Base-by-base conservation (phyloP, 495 filamentous ascomycete species). In the Tirmania nivea region DNA sequence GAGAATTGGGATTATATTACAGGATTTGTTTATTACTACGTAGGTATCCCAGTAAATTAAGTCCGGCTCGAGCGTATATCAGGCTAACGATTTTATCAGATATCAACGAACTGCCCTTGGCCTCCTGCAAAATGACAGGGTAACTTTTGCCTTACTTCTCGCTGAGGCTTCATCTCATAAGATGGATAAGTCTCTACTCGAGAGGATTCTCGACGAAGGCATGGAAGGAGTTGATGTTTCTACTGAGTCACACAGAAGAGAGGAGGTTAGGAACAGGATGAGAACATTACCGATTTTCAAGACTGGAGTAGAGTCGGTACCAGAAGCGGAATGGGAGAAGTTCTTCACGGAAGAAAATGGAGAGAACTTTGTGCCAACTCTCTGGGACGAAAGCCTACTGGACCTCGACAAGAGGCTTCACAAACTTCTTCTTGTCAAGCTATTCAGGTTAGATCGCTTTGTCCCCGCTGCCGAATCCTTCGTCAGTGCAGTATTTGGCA, bases 81-180 rank as follows among this genome's bases (percentile, higher is more conserved):
- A 34, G 49, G 50, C 25, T 55, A 10, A 56, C n/a, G 39, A 45
- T 1, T 14, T 54, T 10, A 19, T 10, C 16, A 58, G 56, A 19
- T 97, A 85, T 67, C 84, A 90, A 66, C 77, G 90, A 49, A 96
- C 90, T 11, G 92, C 89, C 5, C 68, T 94, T n/a, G 84, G 86
- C 48, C 68, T 99, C 31, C 70, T 96, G 51, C 90, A 99, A 63
- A 94, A 87, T 64, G 90, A 99, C 63, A 81, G 85, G 20, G 78
- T 95, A 53, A 94, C 88, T 1, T 70, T 99, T 34, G 92, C 89
- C n/a, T 87, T 99, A 72, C 78, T 99, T 48, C 78, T 99, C 52
- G 87, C 87, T 12, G 89, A 94, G 67, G 90, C 87, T 31, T 80
- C 88, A 34, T 87, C 90, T 7, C 94, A 86, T 70, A 76, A 84